Evolutionary conservation across 257 asterid species (phyloP).

Genomic region (Fraxinus quadrangulata): DNA sequence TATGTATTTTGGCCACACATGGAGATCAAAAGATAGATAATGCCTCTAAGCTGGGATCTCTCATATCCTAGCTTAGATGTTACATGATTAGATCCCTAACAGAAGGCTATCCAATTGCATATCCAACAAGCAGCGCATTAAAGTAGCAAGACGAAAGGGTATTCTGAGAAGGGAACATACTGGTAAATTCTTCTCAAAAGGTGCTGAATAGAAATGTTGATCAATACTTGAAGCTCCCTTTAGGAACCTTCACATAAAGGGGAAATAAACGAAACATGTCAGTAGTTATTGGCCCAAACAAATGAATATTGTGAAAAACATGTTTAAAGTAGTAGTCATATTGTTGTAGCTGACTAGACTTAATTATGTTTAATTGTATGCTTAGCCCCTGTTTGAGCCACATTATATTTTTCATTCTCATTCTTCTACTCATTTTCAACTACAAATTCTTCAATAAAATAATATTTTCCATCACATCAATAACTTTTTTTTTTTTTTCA

Average conservation of each 20-base stretch:
- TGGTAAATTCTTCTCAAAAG: slow-evolving; percentile 82
- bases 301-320: neutral
- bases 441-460: too few relatives aligned
- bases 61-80: slow-evolving; percentile 18
- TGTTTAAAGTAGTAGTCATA: too few relatives aligned
- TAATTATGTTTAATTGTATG: too few relatives aligned
- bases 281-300: slow-evolving; percentile 10
- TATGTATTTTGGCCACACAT: neutral
- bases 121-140: slow-evolving; percentile 5
- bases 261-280: slow-evolving; percentile 26
- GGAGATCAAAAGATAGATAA: slow-evolving; percentile 19
- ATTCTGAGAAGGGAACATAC: slow-evolving; percentile 48
- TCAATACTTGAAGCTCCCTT: slow-evolving; percentile 95
- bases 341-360: too few relatives aligned
- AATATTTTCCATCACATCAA: too few relatives aligned
- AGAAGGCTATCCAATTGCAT: slow-evolving; percentile 17
- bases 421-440: too few relatives aligned
- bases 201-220: slow-evolving; percentile 80
- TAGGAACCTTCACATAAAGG: slow-evolving; percentile 63
- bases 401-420: too few relatives aligned
- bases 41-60: slow-evolving; percentile 22
- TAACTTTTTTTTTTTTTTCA: too few relatives aligned
- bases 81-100: slow-evolving; percentile 1
- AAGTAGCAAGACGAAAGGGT: slow-evolving; percentile 22
- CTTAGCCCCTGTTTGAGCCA: too few relatives aligned